Base-by-base conservation (phyloP, 2,329 filamentous ascomycete species). In the Phyllosticta capitalensis region DNA sequence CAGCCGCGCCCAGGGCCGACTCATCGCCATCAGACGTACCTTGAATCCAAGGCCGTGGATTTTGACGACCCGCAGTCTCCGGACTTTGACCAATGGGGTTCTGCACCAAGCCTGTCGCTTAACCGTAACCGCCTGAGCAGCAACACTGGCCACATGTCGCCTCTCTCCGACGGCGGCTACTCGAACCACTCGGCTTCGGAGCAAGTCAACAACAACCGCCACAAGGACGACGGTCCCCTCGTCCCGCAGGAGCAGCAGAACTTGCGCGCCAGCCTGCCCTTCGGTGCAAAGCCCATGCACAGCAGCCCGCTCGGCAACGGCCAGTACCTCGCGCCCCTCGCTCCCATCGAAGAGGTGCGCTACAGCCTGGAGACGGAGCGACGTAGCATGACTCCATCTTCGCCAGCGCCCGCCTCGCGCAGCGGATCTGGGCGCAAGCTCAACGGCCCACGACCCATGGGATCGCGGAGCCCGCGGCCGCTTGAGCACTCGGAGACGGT, bases 1-100 rank as follows among this genome's bases (percentile, higher is more conserved):
- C 88, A 92, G 70, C 89, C 89, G 9, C 79, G 87, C 26, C 84
- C 83, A 19, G 88, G 88, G 0, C 85, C 88, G 59, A 89, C 86
- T 0, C 83, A 87, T 69, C 84, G 86, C 24, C 89, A 90, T 72
- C 85, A 88, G 66, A 87, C 83, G 24, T 83, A 86, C 1, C 78
- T 92, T 20, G 89, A 92, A 74, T 83, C 81, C 9, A 86, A 88
- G 62, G 89, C 88, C 2, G 81, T 87, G 58, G 81, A 85, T 59
- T 91, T 83, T 68, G 82, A 84, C 51, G 73, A 73, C 48, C 55
- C 51, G 21, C 38, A 70, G 67, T 62, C 57, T 9, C 56, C 57
- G n/a, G 77, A 79, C 61, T 76, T 75, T 38, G 73, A 78, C 33
- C 74, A 76, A 62, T 80, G 77, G 76, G 78, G 78, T 28, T 78